phyloP scores from a whole-genome alignment of 2,329 filamentous ascomycete genomes.

The Botrytis fragariae region DNA sequence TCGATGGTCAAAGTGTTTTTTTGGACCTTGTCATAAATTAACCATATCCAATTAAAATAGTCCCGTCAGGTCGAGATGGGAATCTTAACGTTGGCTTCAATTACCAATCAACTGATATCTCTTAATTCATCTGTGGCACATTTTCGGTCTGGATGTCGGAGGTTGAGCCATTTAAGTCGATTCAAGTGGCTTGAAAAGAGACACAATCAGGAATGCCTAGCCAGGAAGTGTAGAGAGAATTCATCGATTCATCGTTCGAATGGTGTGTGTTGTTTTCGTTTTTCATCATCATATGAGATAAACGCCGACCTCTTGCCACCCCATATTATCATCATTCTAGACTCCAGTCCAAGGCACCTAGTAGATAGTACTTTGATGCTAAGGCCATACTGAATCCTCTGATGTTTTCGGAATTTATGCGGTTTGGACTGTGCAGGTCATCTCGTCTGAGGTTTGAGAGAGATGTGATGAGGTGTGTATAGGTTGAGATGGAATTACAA shows the following conservation, averaged over 20 bases:
- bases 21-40: background rate
- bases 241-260: background rate
- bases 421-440: background rate
- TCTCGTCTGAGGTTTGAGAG: background rate
- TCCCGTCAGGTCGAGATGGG: background rate
- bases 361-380: background rate
- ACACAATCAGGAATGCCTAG: background rate
- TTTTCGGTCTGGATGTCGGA: background rate
- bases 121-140: background rate
- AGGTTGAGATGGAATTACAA: background rate
- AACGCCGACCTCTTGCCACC: background rate
- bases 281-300: background rate
- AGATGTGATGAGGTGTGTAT: background rate
- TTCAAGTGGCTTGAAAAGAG: background rate
- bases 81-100: background rate
- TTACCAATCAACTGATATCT: background rate
- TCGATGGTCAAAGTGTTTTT: constrained; percentile 11
- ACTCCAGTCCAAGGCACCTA: background rate
- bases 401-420: background rate
- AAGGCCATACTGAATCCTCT: background rate
- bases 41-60: constrained; percentile 1
- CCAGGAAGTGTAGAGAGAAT: background rate
- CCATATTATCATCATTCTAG: background rate
- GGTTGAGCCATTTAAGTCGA: background rate
- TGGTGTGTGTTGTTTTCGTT: background rate